These are phyloP conservation scores for Evernia prunastri DNA, from an alignment of 495 filamentous ascomycete species.

Conservation along the genomic window DNA sequence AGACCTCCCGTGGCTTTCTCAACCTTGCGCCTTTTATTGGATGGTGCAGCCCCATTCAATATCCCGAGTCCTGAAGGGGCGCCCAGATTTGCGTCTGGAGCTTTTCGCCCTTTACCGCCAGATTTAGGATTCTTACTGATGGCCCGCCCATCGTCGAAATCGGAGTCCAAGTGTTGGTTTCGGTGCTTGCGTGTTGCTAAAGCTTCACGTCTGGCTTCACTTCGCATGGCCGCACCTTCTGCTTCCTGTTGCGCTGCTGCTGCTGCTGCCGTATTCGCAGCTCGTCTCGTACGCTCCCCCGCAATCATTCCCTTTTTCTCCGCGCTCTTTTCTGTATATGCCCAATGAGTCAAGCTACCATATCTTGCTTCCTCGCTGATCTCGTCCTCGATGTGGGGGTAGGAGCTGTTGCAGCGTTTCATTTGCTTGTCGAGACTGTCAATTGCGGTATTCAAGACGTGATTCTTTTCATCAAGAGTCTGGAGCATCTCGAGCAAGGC, in stretches of 20 bases:
- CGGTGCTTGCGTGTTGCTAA: conserved; percentile 65
- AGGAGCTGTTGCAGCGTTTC: conserved; percentile 72
- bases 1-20: conserved; percentile 55
- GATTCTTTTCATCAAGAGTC: conserved; percentile 92
- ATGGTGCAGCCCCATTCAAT: conserved; percentile 42
- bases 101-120: conserved; percentile 57
- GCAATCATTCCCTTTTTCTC: conserved; percentile 52
- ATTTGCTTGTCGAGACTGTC: conserved; percentile 84
- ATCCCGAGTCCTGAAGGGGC: conserved; percentile 50
- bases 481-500: conserved; percentile 71
- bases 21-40: conserved; percentile 72
- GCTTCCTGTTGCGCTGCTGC: conserved; percentile 67
- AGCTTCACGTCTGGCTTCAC: conserved; percentile 74
- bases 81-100: conserved; percentile 39
- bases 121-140: conserved; percentile 52
- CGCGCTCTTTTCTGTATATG: conserved; percentile 74
- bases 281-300: conserved; percentile 64
- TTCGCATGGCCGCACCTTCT: conserved; percentile 67
- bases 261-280: conserved; percentile 58
- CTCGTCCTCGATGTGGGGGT: conserved; percentile 74
- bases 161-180: conserved; percentile 62
- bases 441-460: conserved; percentile 83
- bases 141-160: conserved; percentile 62
- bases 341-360: conserved; percentile 91
- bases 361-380: conserved; percentile 91